phyloP scores from a whole-genome alignment of 75 land plant species.

The Adiantum capillusveneris region DNA sequence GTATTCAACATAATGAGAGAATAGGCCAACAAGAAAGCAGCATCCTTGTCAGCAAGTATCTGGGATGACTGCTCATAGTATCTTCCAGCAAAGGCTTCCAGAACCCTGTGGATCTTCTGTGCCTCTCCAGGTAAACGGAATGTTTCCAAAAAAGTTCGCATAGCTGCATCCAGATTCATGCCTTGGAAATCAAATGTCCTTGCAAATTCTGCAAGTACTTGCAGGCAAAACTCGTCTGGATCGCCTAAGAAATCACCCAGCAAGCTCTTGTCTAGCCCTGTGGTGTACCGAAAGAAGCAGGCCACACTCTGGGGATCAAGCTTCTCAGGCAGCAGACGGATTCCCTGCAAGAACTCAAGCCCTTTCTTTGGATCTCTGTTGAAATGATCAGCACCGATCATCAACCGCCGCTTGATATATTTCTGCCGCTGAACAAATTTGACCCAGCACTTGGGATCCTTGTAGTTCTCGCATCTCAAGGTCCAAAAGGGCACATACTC shows the following conservation, averaged over 20 bases:
- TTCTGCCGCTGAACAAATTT: constrained; percentile 55
- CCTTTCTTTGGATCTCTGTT: constrained; percentile 95
- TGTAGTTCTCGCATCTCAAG: constrained; percentile 32
- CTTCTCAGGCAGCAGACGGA: constrained; percentile 52
- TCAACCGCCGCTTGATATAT: constrained; percentile 60
- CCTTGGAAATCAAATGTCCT: constrained; percentile 66
- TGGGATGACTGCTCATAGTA: constrained; percentile 70
- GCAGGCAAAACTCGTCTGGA: constrained; percentile 67
- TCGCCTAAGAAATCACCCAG: constrained; percentile 87
- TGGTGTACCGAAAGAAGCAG: constrained; percentile 74
- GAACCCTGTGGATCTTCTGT: constrained; percentile 85
- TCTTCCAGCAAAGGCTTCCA: constrained; percentile 87
- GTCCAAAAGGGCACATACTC: constrained; percentile 75
- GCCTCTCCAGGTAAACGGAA: constrained; percentile 92
- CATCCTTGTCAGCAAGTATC: constrained; percentile 69
- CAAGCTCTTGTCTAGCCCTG: constrained; percentile 66
- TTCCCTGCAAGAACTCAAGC: constrained; percentile 64
- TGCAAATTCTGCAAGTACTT: constrained; percentile 76
- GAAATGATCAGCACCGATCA: constrained; percentile 83
- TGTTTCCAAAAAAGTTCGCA: constrained; percentile 74
- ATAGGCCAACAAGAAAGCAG: constrained; percentile 69
- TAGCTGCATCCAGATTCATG: constrained; percentile 71
- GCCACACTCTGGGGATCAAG: constrained; percentile 74
- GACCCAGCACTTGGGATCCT: constrained; percentile 57
- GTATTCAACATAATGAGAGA: constrained; percentile 96